A percentile compares a stretch with the other conserved stretches of the same genome.
Evolutionary conservation across 1,284 basidiomycete genomes (phyloP).

Genomic region (Puccinia brachypodii): DNA sequence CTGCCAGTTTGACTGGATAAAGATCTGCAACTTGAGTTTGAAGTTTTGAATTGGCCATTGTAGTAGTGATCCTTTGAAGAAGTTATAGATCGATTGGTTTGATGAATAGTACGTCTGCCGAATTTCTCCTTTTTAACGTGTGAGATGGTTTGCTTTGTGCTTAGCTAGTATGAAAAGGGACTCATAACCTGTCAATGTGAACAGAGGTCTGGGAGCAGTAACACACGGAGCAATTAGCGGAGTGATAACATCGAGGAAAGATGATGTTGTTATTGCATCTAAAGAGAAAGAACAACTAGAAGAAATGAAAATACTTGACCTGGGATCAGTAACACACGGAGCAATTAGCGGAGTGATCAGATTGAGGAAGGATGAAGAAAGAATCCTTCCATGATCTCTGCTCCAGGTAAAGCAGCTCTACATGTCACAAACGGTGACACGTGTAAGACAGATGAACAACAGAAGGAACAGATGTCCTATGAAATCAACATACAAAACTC

Average conservation of each 20-base stretch:
- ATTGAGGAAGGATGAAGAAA: neutral
- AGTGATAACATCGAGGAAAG: too few species aligned
- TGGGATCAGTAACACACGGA: neutral
- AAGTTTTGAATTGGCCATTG: neutral
- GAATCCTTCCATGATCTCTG: neutral
- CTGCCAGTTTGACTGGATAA: neutral
- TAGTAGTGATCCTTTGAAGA: neutral
- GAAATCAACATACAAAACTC: too few species aligned
- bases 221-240: neutral
- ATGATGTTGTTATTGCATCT: too few species aligned
- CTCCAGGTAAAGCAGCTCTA: neutral
- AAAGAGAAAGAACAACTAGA: too few species aligned
- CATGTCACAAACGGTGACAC: neutral
- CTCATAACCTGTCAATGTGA: neutral
- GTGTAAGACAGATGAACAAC: neutral
- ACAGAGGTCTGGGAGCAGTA: neutral
- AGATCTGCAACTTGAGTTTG: too few species aligned
- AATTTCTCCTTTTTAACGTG: neutral
- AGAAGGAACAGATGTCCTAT: too few species aligned
- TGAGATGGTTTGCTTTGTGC: neutral
- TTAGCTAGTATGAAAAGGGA: neutral
- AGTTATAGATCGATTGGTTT: neutral
- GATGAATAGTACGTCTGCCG: neutral
- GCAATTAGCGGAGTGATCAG: neutral
- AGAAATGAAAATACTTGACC: too few species aligned